Base-by-base conservation (phyloP, 2,329 filamentous ascomycete species). In the Pyricularia grisea region DNA sequence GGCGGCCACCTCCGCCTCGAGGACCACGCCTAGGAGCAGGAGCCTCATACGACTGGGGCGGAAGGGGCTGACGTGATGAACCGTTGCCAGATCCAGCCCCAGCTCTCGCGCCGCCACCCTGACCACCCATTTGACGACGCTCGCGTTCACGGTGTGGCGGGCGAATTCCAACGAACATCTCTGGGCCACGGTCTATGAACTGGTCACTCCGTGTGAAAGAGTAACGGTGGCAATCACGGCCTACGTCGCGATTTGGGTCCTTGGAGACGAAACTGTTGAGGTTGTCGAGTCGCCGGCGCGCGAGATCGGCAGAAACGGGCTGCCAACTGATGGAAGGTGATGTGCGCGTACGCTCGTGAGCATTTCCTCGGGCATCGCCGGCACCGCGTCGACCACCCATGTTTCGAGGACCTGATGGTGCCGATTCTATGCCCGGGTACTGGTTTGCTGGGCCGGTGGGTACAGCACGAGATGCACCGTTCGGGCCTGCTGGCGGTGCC, bases 181-280 rank as follows among this genome's bases (percentile, higher is more conserved):
- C 91, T 20, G 87, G 87, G 17, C 91, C 91, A 68, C 89, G 84
- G 76, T 93, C 90, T 64, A 93, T 90, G 68, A 93, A 87, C 6
- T 78, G 75, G 70, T 89, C 87, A 0, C 82, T 84, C 69, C 88
- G 81, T 76, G 93, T 90, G 73, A 93, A 93, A 0, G 89, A 90
- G 76, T 92, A 93, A 36, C 91, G 84, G 75, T 91, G 88, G 78
- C 87, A 87, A 67, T 87, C 85, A 67, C 81, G 76, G 71, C 82
- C 83, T 55, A 82, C 73, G 63, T 82, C 79, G 14, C 81, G 78
- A 25, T 77, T 70, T 30, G 74, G 74, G 64, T 83, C 78, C 36
- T 74, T 76, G 9, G 81, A 70, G 63, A 72, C 70, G 67, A 69
- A 68, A 80, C 77, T 85, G 85, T 71, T 81, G 76, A 88, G 82